These are phyloP conservation scores for Coemansia sp. DNA, from an alignment of 371 early-diverging fungal genomes.

Conservation along the genomic window DNA sequence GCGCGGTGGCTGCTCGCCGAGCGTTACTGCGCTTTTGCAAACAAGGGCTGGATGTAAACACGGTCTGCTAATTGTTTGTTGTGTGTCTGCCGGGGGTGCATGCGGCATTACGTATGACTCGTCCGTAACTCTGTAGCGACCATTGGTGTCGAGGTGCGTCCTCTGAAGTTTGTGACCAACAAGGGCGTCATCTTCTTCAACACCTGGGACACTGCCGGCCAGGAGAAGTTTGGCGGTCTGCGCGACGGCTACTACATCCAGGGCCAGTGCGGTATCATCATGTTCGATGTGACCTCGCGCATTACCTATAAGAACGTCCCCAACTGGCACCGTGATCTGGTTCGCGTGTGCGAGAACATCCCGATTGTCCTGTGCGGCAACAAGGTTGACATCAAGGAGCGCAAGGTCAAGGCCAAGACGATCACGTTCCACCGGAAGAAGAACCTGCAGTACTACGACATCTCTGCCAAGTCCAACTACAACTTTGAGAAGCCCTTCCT, in stretches of 20 bases:
- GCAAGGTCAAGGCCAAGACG: constrained; percentile 99
- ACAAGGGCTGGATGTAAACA: constrained; percentile 8
- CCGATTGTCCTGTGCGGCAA: constrained; percentile 99
- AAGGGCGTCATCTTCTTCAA: constrained; percentile 96
- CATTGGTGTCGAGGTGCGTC: constrained; percentile 99
- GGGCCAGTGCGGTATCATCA: constrained; percentile 99
- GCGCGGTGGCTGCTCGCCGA: constrained; percentile 9
- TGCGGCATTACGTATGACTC: background rate
- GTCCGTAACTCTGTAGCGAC: constrained; percentile 76
- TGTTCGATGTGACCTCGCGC: constrained; percentile 99
- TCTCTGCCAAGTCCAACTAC: constrained; percentile 99
- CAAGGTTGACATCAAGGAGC: constrained; percentile 99
- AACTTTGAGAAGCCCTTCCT: constrained; percentile 99
- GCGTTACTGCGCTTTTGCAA: constrained; percentile 18
- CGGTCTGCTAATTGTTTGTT: constrained; percentile 6
- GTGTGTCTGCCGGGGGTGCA: background rate
- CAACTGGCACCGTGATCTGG: constrained; percentile 99
- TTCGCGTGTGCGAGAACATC: constrained; percentile 99
- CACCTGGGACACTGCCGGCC: constrained; percentile 99
- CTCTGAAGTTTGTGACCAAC: constrained; percentile 97
- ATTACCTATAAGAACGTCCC: constrained; percentile 99
- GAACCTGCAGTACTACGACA: constrained; percentile 99
- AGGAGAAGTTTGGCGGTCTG: constrained; percentile 99
- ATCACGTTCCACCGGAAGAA: constrained; percentile 99
- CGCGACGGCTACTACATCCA: constrained; percentile 99